Percentiles rank a stretch among this genome's conserved stretches.
Evolutionary conservation across 257 asterid genomes (phyloP).

Genomic region (Avicennia marina): DNA sequence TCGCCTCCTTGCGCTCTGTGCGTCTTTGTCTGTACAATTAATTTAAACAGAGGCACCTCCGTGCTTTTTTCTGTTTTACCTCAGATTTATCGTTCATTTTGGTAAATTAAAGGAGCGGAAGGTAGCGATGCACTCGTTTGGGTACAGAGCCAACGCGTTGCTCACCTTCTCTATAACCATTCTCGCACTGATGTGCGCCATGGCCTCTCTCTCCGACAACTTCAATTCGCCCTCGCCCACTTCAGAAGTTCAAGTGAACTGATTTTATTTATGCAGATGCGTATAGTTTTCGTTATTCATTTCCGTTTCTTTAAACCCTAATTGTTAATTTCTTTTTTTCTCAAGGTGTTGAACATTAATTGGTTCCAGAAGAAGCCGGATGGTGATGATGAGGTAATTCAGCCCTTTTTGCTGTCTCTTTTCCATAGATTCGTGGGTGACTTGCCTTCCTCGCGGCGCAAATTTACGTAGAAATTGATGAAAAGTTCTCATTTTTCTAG

Average conservation of each 20-base stretch:
- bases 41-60: no score
- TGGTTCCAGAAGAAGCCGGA: slow-evolving; percentile 66
- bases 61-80: no score
- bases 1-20: no score
- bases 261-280: not conserved
- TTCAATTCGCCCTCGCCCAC: slow-evolving; percentile 71
- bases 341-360: slow-evolving; percentile 54
- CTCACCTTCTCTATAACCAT: slow-evolving; percentile 72
- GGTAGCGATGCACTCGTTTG: slow-evolving; percentile 70
- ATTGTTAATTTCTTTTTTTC: not conserved
- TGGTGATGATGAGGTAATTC: slow-evolving; percentile 57
- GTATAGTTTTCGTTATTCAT: not conserved
- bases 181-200: slow-evolving; percentile 83
- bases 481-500: no score
- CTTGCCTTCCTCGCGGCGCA: not conserved
- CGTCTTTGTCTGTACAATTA: no score
- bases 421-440: not conserved
- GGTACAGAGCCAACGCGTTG: slow-evolving; percentile 81
- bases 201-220: slow-evolving; percentile 83
- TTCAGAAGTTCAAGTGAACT: slow-evolving; percentile 62
- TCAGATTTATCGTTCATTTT: no score
- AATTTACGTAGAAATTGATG: not conserved
- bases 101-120: no score
- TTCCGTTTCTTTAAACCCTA: not conserved
- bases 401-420: not conserved